A percentile compares a stretch with the other conserved stretches of the same genome.
Conservation (phyloP, 176 grass and related monocot genomes). For the Paspalum notatum region DNA sequence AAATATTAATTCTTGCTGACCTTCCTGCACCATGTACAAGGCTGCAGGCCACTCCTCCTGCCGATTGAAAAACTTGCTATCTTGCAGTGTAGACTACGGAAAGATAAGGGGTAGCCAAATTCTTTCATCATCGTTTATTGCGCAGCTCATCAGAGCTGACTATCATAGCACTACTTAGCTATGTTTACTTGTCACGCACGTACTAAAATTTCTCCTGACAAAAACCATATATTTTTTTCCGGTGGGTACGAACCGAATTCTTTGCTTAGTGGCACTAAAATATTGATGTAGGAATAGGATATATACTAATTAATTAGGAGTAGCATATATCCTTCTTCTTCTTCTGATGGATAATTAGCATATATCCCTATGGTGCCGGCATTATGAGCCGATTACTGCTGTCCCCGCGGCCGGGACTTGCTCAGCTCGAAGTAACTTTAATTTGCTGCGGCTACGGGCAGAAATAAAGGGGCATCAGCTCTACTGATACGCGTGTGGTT, state of each 20-base stretch:
- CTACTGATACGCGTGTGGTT: constrained; percentile 10
- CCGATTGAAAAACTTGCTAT: too few relatives aligned
- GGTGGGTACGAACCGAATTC: background rate
- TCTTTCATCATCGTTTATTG: background rate
- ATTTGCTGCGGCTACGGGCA: background rate
- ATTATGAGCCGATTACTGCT: background rate
- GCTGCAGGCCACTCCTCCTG: too few relatives aligned
- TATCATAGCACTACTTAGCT: background rate
- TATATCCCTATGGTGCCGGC: background rate
- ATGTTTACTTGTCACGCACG: background rate
- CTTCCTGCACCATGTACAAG: too few relatives aligned
- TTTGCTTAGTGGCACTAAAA: background rate
- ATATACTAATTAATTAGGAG: background rate
- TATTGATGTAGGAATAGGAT: background rate
- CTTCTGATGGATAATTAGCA: background rate
- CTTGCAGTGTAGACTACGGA: too few relatives aligned
- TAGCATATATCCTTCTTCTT: background rate
- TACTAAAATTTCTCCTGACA: background rate
- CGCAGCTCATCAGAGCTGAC: background rate
- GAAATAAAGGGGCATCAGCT: background rate
- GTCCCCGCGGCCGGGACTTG: background rate
- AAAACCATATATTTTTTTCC: background rate
- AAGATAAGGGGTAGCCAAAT: background rate
- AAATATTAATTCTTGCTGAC: too few relatives aligned
- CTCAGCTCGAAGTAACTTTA: background rate